These are phyloP conservation scores for Olyra latifolia DNA, from an alignment of 176 grass and related monocot species.

Conservation along the genomic window DNA sequence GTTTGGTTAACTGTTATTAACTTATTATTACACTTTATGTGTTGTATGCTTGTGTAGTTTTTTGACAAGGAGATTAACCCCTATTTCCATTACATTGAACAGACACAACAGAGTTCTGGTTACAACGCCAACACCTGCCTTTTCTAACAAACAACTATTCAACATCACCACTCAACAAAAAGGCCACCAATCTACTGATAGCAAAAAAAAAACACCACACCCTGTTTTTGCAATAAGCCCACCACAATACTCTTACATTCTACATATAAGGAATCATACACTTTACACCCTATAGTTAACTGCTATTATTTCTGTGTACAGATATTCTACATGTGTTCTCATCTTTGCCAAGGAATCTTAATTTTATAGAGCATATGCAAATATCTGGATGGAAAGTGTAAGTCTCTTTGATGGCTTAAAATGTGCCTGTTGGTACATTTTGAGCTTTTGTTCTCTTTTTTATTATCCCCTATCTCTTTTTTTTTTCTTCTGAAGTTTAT, in stretches of 20 bases:
- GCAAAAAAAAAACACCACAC: too few relatives aligned
- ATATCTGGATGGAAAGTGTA: conserved; percentile 96
- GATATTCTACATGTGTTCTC: conserved; percentile 99
- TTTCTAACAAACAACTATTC: too few relatives aligned
- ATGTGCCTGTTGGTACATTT: conserved; percentile 3
- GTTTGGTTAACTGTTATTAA: not conserved
- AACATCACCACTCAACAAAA: too few relatives aligned
- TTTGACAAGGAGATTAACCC: too few relatives aligned
- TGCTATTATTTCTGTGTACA: conserved; percentile 44
- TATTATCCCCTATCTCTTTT: not conserved
- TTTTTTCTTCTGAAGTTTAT: conserved; percentile 22
- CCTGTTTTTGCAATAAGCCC: too few relatives aligned
- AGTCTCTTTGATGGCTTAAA: conserved; percentile 15
- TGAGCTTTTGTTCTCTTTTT: not conserved
- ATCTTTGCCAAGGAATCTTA: conserved; percentile 89
- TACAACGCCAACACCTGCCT: too few relatives aligned
- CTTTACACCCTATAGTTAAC: not conserved
- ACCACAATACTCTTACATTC: too few relatives aligned
- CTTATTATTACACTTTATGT: conserved; percentile 76
- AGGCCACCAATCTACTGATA: too few relatives aligned
- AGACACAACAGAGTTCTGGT: too few relatives aligned
- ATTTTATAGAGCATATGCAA: conserved; percentile 95
- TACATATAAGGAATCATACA: too few relatives aligned
- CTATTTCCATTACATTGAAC: too few relatives aligned
- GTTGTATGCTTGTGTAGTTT: conserved; percentile 35